Base-by-base conservation (phyloP, 345 rosid species). In the Firmiana major region DNA sequence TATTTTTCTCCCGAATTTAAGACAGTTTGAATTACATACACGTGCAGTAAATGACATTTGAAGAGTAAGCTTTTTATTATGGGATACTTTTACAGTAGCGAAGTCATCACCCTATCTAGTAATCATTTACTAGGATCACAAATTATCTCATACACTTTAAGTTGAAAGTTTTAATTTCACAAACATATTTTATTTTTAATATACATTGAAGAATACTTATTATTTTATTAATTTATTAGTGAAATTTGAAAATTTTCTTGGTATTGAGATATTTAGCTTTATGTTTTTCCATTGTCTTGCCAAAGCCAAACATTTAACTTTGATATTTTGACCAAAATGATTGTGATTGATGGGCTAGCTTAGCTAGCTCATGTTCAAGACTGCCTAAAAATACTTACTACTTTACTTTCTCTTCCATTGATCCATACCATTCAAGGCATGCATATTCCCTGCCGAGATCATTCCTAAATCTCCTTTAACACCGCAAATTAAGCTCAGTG, bases 241-340 rank as follows among this genome's bases (percentile, higher is more conserved):
- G 34, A 31, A 31, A 31, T 31, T 31, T 31, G 34, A 31, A 31
- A 31, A 31, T 31, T 31, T 31, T 31, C 1, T 31, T 31, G 3
- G 3, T 31, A 3, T 31, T 31, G 34, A 31, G 34, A 31, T 31
- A 31, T 31, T 31, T 31, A 31, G 34, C 34, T 31, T 31, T 31
- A 31, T 1, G 1, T 31, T 31, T 31, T 31, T 31, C 3, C 36
- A 2, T 51, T 71, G 31, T n/a, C 75, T 6, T 71, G 75, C 42
- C 63, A 54, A 36, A 71, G n/a, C 63, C 62, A 6, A 40, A 54
- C 63, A 71, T 53, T n/a, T 53, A 19, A 34, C 75, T 71, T n/a
- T 36, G 19, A n/a, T 34, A 19, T n/a, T 71, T 71, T 71, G 75
- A 71, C 63, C 6, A 71, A 49, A 59, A 26, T 28, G 38, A 60